Base-by-base conservation (phyloP, 2,329 filamentous ascomycete species). In the Aureobasidium lini region DNA sequence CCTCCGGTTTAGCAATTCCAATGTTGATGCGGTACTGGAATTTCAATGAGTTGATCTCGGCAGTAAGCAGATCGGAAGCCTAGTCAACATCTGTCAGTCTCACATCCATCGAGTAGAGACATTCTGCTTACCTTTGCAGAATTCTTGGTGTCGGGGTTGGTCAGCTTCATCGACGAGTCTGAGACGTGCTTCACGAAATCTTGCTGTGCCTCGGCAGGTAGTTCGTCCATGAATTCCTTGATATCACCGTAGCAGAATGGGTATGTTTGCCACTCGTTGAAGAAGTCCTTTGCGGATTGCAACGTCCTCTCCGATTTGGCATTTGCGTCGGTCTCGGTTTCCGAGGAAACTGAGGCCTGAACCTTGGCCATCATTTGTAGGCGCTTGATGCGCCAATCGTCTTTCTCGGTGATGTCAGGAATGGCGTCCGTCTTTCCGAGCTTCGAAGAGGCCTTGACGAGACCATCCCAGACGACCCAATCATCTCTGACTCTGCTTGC, bases 41-140 rank as follows among this genome's bases (percentile, higher is more conserved):
- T 46, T 70, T 69, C 18, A 69, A 47, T 1, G 49, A 39, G 11
- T 62, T 62, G 10, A 69, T 61, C 46, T 67, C 65, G 1, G 62
- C 52, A 4, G 64, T 18, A 64, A 69, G 15, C 66, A 68, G 61
- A 8, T 60, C 50, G 1, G 59, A 52, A 23, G 36, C 40, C 52
- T 56, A 13, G 7, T 36, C 10, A 10, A 29, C 32, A 16, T 15
- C 7, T 23, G 50, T 54, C 29, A 54, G 29, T 53, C 3, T 31
- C 28, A 7, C 9, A 8, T 16, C 28, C 7, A 2, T 11, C 6
- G 6, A n/a, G 2, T n/a, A 1, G 2, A n/a, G n/a, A 8, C 15
- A 4, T 2, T 9, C 6, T 11, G n/a, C 40, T 9, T 46, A 56
- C 52, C 52, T 56, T 56, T 3, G 18, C 31, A 23, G 39, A 42